Conservation (phyloP, 305 asterid species). For the Solanum aculeatissimum region DNA sequence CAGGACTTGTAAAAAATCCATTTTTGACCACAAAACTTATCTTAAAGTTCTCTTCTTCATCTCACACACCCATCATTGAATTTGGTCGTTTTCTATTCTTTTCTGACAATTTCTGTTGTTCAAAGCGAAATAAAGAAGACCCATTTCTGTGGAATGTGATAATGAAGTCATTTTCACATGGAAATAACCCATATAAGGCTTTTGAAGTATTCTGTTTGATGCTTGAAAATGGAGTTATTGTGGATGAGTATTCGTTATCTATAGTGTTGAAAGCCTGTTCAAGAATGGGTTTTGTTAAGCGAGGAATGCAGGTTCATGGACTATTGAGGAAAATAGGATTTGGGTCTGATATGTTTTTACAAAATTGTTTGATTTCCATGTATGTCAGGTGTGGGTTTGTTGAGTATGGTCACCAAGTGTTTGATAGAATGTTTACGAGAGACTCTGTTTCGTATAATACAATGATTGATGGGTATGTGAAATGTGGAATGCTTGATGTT, state of each 20-base stretch:
- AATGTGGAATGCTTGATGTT: slow-evolving; percentile 47
- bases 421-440: slow-evolving; percentile 43
- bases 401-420: slow-evolving; percentile 36
- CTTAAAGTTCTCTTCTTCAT: slow-evolving; percentile 35
- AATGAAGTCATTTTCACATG: slow-evolving; percentile 48
- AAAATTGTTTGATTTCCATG: slow-evolving; percentile 51
- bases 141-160: slow-evolving; percentile 67
- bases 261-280: slow-evolving; percentile 64
- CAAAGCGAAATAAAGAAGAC: slow-evolving; percentile 16
- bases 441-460: slow-evolving; percentile 65
- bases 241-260: slow-evolving; percentile 59
- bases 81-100: slow-evolving; percentile 51
- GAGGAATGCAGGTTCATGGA: slow-evolving; percentile 74
- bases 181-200: slow-evolving; percentile 44
- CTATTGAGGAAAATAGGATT: slow-evolving; percentile 45
- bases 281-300: slow-evolving; percentile 17
- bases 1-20: slow-evolving; percentile 45
- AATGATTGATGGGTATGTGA: slow-evolving; percentile 79
- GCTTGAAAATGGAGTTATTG: slow-evolving; percentile 49
- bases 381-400: slow-evolving; percentile 44
- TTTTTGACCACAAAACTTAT: slow-evolving; percentile 40
- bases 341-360: slow-evolving; percentile 44
- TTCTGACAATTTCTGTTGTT: slow-evolving; percentile 2
- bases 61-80: slow-evolving; percentile 21
- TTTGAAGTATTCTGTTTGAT: slow-evolving; percentile 48